Percentiles rank a stretch among this genome's conserved stretches.
phyloP scores from a whole-genome alignment of 2,329 filamentous ascomycete species.

The Phoma sp. region DNA sequence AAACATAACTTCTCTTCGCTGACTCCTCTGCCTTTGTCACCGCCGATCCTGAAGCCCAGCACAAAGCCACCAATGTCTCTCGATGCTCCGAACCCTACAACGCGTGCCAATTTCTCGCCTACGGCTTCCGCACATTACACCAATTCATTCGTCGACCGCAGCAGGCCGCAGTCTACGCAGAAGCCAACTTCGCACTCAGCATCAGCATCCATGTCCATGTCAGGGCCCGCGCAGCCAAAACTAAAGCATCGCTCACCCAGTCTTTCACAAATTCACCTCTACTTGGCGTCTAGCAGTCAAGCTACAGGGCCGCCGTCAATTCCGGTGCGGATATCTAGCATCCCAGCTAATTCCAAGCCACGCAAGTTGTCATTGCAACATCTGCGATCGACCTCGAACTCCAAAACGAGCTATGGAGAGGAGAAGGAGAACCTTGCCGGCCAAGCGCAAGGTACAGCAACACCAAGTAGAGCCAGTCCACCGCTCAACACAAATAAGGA shows the following conservation, averaged over 20 bases:
- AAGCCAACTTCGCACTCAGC: slow-evolving; percentile 27
- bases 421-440: slow-evolving; percentile 26
- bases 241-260: slow-evolving; percentile 31
- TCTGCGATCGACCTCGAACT: slow-evolving; percentile 24
- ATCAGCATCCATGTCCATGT: slow-evolving; percentile 28
- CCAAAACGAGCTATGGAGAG: slow-evolving; percentile 2
- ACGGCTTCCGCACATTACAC: slow-evolving; percentile 23
- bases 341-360: slow-evolving; percentile 40
- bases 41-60: slow-evolving; percentile 44
- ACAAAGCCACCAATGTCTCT: slow-evolving; percentile 42
- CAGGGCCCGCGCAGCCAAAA: slow-evolving; percentile 9
- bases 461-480: slow-evolving; percentile 19
- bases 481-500: slow-evolving; percentile 44
- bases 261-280: slow-evolving; percentile 30
- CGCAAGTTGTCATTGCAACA: slow-evolving; percentile 43
- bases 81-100: slow-evolving; percentile 42
- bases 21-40: slow-evolving; percentile 43
- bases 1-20: slow-evolving; percentile 35
- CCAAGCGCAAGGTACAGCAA: slow-evolving; percentile 13
- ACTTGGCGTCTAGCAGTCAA: slow-evolving; percentile 20
- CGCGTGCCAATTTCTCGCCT: slow-evolving; percentile 41
- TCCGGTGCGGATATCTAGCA: slow-evolving; percentile 45
- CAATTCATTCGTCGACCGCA: slow-evolving; percentile 18
- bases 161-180: not conserved
- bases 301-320: slow-evolving; percentile 37